These are phyloP conservation scores for Spiromastix sp. DNA, from an alignment of 2,329 filamentous ascomycete species.

Conservation along the genomic window DNA sequence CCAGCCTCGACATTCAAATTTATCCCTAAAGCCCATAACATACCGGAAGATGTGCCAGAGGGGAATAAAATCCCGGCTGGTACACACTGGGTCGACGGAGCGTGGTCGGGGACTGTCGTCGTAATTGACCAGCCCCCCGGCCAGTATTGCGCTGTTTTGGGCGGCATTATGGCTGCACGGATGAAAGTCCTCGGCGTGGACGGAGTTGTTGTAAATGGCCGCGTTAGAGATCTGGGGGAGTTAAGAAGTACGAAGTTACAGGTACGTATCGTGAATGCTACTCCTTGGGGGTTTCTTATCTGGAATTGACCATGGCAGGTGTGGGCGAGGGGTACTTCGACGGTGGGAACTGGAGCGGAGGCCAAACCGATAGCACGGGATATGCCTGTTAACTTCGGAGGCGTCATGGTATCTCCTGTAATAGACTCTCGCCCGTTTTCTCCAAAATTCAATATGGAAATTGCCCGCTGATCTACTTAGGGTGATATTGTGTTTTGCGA, in stretches of 20 bases:
- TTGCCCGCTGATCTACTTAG: constrained; percentile 13
- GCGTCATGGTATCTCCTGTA: constrained; percentile 33
- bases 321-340: constrained; percentile 34
- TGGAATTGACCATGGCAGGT: constrained; percentile 21
- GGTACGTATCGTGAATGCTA: constrained; percentile 32
- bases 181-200: constrained; percentile 53
- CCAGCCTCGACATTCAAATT: constrained; percentile 42
- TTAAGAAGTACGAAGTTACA: constrained; percentile 46
- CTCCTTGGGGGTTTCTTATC: background rate
- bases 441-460: too few species aligned
- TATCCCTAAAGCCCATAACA: constrained; percentile 44
- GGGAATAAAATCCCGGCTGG: constrained; percentile 45
- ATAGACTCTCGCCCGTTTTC: constrained; percentile 8
- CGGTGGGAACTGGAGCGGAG: constrained; percentile 36
- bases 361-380: constrained; percentile 32
- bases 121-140: constrained; percentile 55
- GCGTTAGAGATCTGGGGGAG: constrained; percentile 56
- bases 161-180: constrained; percentile 65
- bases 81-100: constrained; percentile 60
- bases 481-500: constrained; percentile 65
- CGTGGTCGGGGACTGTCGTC: constrained; percentile 49
- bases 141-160: constrained; percentile 60
- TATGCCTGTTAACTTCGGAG: constrained; percentile 29
- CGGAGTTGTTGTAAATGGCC: constrained; percentile 57
- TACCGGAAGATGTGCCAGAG: constrained; percentile 20